Percentiles rank a stretch among this genome's conserved stretches.
phyloP scores from a whole-genome alignment of 495 filamentous ascomycete genomes.

The Aspergillus ostianus region DNA sequence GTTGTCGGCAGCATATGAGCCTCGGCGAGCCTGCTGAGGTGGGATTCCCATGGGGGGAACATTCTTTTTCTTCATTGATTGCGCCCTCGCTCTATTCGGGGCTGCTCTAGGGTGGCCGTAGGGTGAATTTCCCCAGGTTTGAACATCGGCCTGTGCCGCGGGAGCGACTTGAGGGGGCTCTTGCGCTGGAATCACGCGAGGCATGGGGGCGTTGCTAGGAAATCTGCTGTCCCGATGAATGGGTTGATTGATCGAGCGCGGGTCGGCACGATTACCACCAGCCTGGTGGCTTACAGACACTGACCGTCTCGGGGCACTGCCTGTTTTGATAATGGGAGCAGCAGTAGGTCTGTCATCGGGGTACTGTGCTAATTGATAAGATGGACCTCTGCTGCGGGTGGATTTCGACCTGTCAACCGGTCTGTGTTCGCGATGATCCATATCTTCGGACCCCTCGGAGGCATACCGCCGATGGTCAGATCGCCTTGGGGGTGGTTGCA shows the following conservation, averaged over 20 bases:
- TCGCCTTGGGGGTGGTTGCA: conserved; percentile 7
- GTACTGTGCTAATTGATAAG: conserved; percentile 22
- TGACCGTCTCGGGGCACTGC: conserved; percentile 29
- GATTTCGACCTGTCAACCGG: conserved; percentile 8
- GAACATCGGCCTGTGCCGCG: neutral
- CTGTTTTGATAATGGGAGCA: conserved; percentile 20
- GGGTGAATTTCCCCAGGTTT: neutral
- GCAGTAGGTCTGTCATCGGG: conserved; percentile 15
- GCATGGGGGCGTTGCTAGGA: neutral
- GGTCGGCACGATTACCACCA: conserved; percentile 7
- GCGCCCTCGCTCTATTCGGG: conserved; percentile 1
- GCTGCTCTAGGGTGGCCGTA: neutral
- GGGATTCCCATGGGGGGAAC: neutral
- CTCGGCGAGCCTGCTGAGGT: neutral
- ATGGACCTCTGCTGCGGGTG: conserved; percentile 20
- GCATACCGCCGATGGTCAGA: conserved; percentile 3
- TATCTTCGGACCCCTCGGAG: conserved; percentile 5
- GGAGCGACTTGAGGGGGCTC: neutral
- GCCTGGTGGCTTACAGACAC: conserved; percentile 30
- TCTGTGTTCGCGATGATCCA: neutral
- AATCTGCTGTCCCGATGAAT: conserved; percentile 11
- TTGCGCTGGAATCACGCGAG: neutral
- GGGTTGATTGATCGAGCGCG: conserved; percentile 19
- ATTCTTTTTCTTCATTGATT: conserved; percentile 3
- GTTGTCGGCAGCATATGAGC: neutral